These are phyloP conservation scores for Oehlia diaphana DNA, from an alignment of 192 early-diverging fungal species.

Conservation along the genomic window DNA sequence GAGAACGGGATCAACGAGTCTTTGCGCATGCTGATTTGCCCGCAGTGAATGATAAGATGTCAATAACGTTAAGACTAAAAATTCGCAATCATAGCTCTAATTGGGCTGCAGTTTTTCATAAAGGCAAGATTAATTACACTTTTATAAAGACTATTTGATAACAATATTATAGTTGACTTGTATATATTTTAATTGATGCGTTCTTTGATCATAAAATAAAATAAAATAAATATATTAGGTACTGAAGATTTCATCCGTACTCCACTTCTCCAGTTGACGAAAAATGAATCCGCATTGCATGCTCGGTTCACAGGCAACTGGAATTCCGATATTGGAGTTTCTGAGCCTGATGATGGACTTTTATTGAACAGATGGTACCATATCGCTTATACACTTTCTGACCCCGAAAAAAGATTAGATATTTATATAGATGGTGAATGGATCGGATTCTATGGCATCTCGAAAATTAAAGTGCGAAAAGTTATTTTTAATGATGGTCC, in stretches of 20 bases:
- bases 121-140: neutral
- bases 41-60: neutral
- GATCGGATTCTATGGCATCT: neutral
- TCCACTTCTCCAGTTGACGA: neutral
- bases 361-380: conserved; percentile 24
- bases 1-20: no score
- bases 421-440: conserved; percentile 1
- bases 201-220: no score
- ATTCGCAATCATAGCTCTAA: neutral
- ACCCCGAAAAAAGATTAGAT: conserved; percentile 20
- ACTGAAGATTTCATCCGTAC: neutral
- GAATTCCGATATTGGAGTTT: neutral
- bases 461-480: neutral
- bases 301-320: conserved; percentile 16
- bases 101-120: conserved; percentile 18
- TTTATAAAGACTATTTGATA: no score
- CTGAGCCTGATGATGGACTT: neutral
- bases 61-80: conserved; percentile 14
- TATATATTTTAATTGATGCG: no score
- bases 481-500: conserved; percentile 20
- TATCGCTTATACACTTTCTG: conserved; percentile 22
- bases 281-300: neutral
- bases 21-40: neutral
- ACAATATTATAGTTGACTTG: no score
- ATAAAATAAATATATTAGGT: neutral